Evolutionary conservation across 192 early-diverging fungal genomes (phyloP).

Genomic region (Linnemannia schmuckeri): DNA sequence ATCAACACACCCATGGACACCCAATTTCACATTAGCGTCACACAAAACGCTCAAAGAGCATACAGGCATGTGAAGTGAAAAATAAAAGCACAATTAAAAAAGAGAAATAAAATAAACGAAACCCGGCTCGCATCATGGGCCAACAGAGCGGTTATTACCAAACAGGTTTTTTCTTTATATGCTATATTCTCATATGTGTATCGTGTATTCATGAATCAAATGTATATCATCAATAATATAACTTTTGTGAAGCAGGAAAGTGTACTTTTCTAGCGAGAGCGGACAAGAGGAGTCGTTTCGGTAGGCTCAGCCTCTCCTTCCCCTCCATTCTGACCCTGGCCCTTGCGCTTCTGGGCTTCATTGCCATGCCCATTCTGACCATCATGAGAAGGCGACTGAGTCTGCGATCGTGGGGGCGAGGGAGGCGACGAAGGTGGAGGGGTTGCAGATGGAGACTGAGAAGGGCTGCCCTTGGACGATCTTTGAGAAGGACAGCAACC

Average conservation of each 20-base stretch:
- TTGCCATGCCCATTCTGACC: background rate
- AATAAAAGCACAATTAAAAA: background rate
- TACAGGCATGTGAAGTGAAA: background rate
- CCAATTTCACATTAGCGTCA: background rate
- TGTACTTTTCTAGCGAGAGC: background rate
- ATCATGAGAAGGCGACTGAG: background rate
- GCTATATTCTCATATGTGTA: background rate
- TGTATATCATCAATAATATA: background rate
- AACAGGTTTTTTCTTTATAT: slow-evolving; percentile 18
- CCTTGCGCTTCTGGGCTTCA: background rate
- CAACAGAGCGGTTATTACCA: slow-evolving; percentile 12
- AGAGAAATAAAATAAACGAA: background rate
- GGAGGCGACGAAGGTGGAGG: background rate
- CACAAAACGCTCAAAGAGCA: background rate
- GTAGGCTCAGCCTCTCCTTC: slow-evolving; percentile 11
- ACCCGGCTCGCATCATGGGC: slow-evolving; percentile 12
- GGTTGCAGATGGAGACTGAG: background rate
- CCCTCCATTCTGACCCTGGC: background rate
- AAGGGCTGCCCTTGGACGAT: background rate
- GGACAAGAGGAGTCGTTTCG: slow-evolving; percentile 45
- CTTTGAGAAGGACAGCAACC: slow-evolving; percentile 16
- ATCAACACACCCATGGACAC: background rate
- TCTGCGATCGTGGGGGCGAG: background rate
- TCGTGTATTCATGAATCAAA: background rate
- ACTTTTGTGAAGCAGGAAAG: background rate